Percentiles rank a stretch among this genome's conserved stretches.
phyloP scores from a whole-genome alignment of 306 rosid species.

The Fagus sylvatica region DNA sequence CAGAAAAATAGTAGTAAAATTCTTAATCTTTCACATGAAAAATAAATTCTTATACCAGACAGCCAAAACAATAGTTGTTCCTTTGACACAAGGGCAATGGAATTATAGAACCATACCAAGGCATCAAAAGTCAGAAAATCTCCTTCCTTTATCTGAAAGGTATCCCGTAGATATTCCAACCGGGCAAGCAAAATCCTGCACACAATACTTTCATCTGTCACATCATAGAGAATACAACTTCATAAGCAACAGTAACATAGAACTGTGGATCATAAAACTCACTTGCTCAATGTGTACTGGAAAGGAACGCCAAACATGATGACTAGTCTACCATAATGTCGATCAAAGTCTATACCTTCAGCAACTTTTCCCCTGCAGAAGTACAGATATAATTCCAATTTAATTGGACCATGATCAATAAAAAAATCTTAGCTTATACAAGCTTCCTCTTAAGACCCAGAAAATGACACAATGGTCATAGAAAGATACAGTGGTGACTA shows the following conservation, averaged over 20 bases:
- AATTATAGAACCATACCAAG: constrained; percentile 47
- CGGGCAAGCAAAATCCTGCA: constrained; percentile 89
- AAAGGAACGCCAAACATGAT: constrained; percentile 96
- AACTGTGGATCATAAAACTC: constrained; percentile 30
- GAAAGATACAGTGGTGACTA: neutral
- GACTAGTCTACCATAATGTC: constrained; percentile 87
- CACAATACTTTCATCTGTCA: constrained; percentile 19
- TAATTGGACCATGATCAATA: neutral
- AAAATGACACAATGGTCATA: neutral
- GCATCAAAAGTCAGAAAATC: constrained; percentile 97
- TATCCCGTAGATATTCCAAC: constrained; percentile 76
- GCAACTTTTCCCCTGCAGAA: constrained; percentile 85
- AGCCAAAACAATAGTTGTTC: constrained; percentile 6
- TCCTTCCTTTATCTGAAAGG: constrained; percentile 93
- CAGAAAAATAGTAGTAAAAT: constrained; percentile 16
- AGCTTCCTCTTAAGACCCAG: neutral
- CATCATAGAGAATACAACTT: constrained; percentile 15
- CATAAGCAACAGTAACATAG: neutral
- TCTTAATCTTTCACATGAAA: constrained; percentile 7
- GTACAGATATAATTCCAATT: constrained; percentile 8
- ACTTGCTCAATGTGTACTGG: constrained; percentile 94
- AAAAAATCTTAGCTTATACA: neutral
- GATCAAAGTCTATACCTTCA: constrained; percentile 91
- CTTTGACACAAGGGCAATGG: constrained; percentile 10
- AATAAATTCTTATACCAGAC: neutral